phyloP scores from a whole-genome alignment of 768 basidiomycete species.

The Mycena capillaripes region DNA sequence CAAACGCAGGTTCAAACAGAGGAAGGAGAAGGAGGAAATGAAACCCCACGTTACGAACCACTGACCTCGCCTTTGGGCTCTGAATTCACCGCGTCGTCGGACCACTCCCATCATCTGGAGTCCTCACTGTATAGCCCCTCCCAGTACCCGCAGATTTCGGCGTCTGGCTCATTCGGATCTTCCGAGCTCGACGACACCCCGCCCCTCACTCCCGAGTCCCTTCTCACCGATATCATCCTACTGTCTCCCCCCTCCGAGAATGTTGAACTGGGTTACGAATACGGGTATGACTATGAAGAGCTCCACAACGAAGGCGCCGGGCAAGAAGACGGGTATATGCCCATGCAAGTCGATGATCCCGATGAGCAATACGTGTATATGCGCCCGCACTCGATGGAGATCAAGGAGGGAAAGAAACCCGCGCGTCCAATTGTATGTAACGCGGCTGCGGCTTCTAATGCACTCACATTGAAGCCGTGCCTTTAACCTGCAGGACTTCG shows the following conservation, averaged over 20 bases:
- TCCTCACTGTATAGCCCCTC: background rate
- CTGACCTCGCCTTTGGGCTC: conserved; percentile 22
- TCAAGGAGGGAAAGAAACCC: conserved; percentile 56
- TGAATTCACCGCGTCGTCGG: conserved; percentile 11
- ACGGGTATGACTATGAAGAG: conserved; percentile 14
- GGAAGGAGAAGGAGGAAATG: background rate
- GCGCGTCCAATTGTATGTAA: conserved; percentile 45
- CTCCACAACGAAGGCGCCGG: conserved; percentile 2
- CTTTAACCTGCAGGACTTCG: conserved; percentile 31
- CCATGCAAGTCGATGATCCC: conserved; percentile 2
- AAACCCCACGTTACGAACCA: conserved; percentile 23
- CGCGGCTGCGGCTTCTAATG: background rate
- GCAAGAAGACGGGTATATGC: conserved; percentile 34
- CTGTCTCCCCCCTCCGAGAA: conserved; percentile 16
- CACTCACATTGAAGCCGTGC: conserved; percentile 7
- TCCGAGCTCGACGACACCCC: conserved; percentile 35
- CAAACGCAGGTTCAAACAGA: conserved; percentile 29
- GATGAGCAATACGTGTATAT: conserved; percentile 12
- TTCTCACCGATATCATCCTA: conserved; percentile 19
- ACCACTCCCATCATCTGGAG: background rate
- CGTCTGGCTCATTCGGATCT: conserved; percentile 25
- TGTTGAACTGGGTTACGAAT: conserved; percentile 13
- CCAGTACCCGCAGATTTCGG: conserved; percentile 13
- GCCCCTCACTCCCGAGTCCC: conserved; percentile 37
- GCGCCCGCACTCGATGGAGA: conserved; percentile 45